Evolutionary conservation across 2,329 filamentous ascomycete genomes (phyloP).

Genomic region (Fusarium brevicatenulatum): DNA sequence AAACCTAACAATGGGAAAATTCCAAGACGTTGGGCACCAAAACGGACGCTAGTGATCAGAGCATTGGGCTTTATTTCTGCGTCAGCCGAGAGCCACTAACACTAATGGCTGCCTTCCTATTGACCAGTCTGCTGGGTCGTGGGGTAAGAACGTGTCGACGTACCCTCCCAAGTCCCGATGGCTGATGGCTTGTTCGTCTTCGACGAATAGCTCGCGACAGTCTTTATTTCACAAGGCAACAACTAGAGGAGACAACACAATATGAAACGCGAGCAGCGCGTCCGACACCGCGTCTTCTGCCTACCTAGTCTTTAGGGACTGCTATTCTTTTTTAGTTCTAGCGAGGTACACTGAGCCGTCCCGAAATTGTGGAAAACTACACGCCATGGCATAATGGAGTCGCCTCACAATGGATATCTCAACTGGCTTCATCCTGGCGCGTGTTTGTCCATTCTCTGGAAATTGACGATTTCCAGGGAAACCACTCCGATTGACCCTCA

Average conservation of each 20-base stretch:
- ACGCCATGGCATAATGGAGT: conserved; percentile 24
- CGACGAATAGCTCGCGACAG: conserved; percentile 15
- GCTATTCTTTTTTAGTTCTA: conserved; percentile 18
- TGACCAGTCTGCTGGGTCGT: conserved; percentile 35
- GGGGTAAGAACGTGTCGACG: conserved; percentile 36
- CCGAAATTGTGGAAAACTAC: conserved; percentile 12
- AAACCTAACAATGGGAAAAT: conserved; percentile 24
- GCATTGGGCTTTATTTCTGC: conserved; percentile 35
- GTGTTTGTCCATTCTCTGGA: conserved; percentile 14
- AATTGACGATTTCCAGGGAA: conserved; percentile 15
- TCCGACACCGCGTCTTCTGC: conserved; percentile 16
- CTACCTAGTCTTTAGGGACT: conserved; percentile 20
- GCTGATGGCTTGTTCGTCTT: conserved; percentile 6
- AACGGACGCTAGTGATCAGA: conserved; percentile 41
- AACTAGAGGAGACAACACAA: conserved; percentile 23
- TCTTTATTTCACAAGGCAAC: conserved; percentile 15
- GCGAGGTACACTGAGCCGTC: neutral
- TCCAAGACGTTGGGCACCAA: conserved; percentile 44
- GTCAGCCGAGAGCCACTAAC: conserved; percentile 41
- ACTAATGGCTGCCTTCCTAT: conserved; percentile 42
- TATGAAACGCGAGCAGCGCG: conserved; percentile 24
- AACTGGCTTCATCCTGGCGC: conserved; percentile 35
- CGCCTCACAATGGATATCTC: conserved; percentile 33
- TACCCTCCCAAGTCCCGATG: conserved; percentile 22
- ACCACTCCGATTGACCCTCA: neutral